Evolutionary conservation across 371 early-diverging fungal species (phyloP), one percentile per base, ranked within the genome.

Genomic region (Mucor irregularis): DNA sequence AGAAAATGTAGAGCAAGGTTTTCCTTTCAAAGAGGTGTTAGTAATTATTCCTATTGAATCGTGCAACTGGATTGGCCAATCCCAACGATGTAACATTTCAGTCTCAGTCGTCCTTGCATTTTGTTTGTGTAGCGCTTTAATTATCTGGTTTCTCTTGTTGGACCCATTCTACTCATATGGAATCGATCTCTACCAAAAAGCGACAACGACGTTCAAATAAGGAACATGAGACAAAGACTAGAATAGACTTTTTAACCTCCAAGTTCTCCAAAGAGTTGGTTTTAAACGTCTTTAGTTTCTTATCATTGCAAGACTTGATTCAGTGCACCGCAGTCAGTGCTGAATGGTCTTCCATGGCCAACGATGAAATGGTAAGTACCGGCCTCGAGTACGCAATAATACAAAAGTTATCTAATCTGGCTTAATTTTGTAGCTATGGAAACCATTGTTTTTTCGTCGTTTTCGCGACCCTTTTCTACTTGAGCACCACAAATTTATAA

Each of bases 221-320:
- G 8, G 17, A 28, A 10, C 35, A 37, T 24, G 17, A 21, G 22
- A 1, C 21, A 21, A 29, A 49, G 17, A 53, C 46, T 35, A 34
- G 44, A 22, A 45, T 70, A 19, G 68, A 76, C 22, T 76, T 76
- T 39, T 64, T 62, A 14, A 14, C 25, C 5, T 7, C 28, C 14
- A 19, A 66, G 3, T 66, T 80, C 22, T 78, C 81, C 9, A 73
- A 81, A 28, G 81, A 81, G 45, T 21, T 81, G 2, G 64, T 72
- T 2, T 40, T 81, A 14, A 74, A 72, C 54, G 69, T 81, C 8
- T 76, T 81, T 48, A 62, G 66, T 43, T 76, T 66, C 35, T 54
- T 81, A 17, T 65, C 70, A 14, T 69, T 67, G 0, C 47, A 33
- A 34, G 78, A 78, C 54, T 61, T 81, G 11, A 51, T 62, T n/a